These are phyloP conservation scores for Apiotrichum veenhuisii DNA, from an alignment of 1,284 basidiomycete species.

Conservation along the genomic window DNA sequence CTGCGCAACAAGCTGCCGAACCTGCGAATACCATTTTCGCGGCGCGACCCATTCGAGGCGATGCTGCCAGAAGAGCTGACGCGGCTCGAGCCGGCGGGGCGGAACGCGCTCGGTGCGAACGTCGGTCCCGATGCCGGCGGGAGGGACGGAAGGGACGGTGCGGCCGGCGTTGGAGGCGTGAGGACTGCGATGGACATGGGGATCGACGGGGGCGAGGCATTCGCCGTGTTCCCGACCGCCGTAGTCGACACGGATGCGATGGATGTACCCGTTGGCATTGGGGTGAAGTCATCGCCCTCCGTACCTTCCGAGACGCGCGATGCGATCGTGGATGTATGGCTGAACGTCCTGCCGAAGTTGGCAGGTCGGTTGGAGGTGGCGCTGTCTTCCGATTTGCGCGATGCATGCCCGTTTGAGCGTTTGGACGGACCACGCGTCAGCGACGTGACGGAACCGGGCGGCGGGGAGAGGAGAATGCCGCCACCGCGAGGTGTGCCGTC, in stretches of 20 bases:
- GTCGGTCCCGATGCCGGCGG: neutral
- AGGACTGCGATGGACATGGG: too few relatives aligned
- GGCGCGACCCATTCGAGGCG: neutral
- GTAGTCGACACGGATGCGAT: neutral
- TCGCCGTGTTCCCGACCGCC: neutral
- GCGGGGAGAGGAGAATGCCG: conserved; percentile 13
- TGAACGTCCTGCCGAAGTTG: conserved; percentile 2
- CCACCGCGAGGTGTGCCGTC: conserved; percentile 2
- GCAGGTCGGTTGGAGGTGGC: conserved; percentile 4
- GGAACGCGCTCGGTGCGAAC: neutral
- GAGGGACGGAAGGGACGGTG: neutral
- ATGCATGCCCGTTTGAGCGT: conserved; percentile 8
- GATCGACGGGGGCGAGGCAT: too few relatives aligned
- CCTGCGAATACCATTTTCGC: conserved; percentile 23
- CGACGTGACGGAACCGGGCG: neutral
- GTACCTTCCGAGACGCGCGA: conserved; percentile 5
- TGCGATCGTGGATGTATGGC: neutral
- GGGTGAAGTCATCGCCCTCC: conserved; percentile 2
- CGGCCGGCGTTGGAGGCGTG: too few relatives aligned
- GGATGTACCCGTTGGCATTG: neutral
- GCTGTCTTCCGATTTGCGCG: conserved; percentile 1
- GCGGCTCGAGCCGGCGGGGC: neutral
- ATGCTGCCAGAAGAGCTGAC: neutral
- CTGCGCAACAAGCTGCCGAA: conserved; percentile 36
- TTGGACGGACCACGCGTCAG: conserved; percentile 5